A percentile compares a stretch with the other conserved stretches of the same genome.
These are phyloP conservation scores for Ophiosphaerella herpotricha DNA, from an alignment of 2,329 filamentous ascomycete species.

Conservation along the genomic window DNA sequence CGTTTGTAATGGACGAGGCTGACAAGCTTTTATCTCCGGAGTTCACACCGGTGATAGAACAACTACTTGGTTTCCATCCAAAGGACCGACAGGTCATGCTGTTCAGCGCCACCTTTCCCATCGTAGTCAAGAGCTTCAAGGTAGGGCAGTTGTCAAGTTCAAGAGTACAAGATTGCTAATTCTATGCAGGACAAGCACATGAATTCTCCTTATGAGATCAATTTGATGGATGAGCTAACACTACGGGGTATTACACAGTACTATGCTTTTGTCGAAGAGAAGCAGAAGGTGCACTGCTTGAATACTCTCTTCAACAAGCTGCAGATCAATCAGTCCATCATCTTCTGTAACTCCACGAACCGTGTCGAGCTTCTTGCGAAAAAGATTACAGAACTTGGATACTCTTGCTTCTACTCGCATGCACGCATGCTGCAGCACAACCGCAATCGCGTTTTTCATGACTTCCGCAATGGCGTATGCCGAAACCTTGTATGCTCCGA, in stretches of 20 bases:
- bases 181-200: slow-evolving; percentile 83
- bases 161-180: slow-evolving; percentile 8
- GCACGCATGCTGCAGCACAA: slow-evolving; percentile 97
- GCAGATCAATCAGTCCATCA: slow-evolving; percentile 99
- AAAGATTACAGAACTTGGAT: slow-evolving; percentile 98
- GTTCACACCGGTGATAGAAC: slow-evolving; percentile 96
- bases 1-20: slow-evolving; percentile 99
- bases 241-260: slow-evolving; percentile 98
- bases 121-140: slow-evolving; percentile 96
- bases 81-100: slow-evolving; percentile 99
- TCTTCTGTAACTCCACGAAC: slow-evolving; percentile 99
- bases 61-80: slow-evolving; percentile 91
- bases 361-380: slow-evolving; percentile 96
- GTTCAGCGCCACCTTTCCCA: slow-evolving; percentile 95
- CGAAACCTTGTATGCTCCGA: slow-evolving; percentile 98
- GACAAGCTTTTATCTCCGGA: slow-evolving; percentile 96
- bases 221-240: slow-evolving; percentile 98
- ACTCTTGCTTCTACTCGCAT: slow-evolving; percentile 99
- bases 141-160: slow-evolving; percentile 29
- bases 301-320: slow-evolving; percentile 99
- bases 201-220: slow-evolving; percentile 95
- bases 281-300: slow-evolving; percentile 97
- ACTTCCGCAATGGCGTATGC: slow-evolving; percentile 97
- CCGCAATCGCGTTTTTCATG: slow-evolving; percentile 97
- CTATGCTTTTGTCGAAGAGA: slow-evolving; percentile 98